These are phyloP conservation scores for Colletotrichum salicis DNA, from an alignment of 2,329 filamentous ascomycete genomes.

Conservation along the genomic window DNA sequence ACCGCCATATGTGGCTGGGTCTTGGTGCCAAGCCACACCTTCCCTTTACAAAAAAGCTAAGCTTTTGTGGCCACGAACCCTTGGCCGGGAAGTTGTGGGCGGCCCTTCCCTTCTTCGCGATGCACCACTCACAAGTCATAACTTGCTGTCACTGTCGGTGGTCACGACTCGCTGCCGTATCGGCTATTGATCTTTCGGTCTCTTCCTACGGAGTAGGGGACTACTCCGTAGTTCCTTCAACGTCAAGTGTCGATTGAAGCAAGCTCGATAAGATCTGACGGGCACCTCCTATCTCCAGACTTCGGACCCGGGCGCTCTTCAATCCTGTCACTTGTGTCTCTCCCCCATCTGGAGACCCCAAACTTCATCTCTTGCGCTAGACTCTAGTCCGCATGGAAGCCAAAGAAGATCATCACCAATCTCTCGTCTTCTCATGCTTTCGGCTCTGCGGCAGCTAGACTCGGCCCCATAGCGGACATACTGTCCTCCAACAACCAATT, in stretches of 20 bases:
- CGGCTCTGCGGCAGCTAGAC: constrained; percentile 22
- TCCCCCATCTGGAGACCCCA: neutral
- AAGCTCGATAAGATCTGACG: neutral
- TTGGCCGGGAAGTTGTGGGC: constrained; percentile 2
- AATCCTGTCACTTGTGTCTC: neutral
- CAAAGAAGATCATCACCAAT: constrained; percentile 6
- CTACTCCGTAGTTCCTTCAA: neutral
- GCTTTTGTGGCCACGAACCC: constrained; percentile 25
- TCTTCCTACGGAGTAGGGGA: neutral
- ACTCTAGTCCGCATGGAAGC: neutral
- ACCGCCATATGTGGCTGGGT: neutral
- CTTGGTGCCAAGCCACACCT: neutral
- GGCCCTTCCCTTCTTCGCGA: neutral
- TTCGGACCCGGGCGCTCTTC: neutral
- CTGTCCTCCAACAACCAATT: constrained; percentile 12
- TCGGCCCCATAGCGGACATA: constrained; percentile 18
- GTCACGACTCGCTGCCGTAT: neutral
- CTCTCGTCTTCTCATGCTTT: constrained; percentile 12
- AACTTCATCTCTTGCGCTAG: neutral
- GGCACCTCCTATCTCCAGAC: neutral
- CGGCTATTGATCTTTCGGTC: neutral
- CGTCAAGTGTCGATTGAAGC: neutral
- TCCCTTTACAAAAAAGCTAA: constrained; percentile 12
- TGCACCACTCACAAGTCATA: neutral
- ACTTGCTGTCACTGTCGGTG: neutral